Conservation (phyloP, 2,329 filamentous ascomycete species). For the Aureobasidium sp. region DNA sequence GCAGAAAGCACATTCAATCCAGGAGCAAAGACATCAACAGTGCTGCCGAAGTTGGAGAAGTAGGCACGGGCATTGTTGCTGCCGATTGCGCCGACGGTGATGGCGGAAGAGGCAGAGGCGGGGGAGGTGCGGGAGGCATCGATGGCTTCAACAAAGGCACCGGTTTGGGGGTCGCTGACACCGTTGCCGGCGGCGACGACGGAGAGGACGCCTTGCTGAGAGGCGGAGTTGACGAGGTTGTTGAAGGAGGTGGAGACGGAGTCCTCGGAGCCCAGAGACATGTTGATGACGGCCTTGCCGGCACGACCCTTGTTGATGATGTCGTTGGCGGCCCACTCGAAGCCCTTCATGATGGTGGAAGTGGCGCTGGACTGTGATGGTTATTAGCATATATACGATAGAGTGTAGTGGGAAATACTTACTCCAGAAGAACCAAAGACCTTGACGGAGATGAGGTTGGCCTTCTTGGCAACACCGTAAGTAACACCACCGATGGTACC, state of each 20-base stretch:
- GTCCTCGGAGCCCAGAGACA: slow-evolving; percentile 44
- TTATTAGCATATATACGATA: background rate
- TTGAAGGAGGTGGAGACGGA: slow-evolving; percentile 40
- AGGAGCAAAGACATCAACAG: slow-evolving; percentile 31
- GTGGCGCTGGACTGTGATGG: slow-evolving; percentile 32
- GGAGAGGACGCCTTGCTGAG: slow-evolving; percentile 40
- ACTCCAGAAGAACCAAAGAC: slow-evolving; percentile 30
- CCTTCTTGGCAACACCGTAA: slow-evolving; percentile 55
- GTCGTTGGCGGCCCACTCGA: slow-evolving; percentile 43
- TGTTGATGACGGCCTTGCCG: slow-evolving; percentile 43
- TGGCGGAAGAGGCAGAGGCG: slow-evolving; percentile 26
- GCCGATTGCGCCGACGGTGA: slow-evolving; percentile 29
- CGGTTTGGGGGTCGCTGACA: slow-evolving; percentile 20
- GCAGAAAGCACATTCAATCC: slow-evolving; percentile 35
- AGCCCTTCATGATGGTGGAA: slow-evolving; percentile 49
- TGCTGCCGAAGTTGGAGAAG: slow-evolving; percentile 33
- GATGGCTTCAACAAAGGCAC: slow-evolving; percentile 3
- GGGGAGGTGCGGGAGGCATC: slow-evolving; percentile 20
- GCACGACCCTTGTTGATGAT: slow-evolving; percentile 14
- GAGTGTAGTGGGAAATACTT: background rate
- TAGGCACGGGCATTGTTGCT: slow-evolving; percentile 23
- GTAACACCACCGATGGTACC: slow-evolving; percentile 53
- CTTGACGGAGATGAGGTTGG: slow-evolving; percentile 50
- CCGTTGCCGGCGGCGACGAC: slow-evolving; percentile 50
- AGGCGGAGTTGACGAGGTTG: slow-evolving; percentile 40